Base-by-base conservation (phyloP, 768 basidiomycete species). In the Panus rudis region DNA sequence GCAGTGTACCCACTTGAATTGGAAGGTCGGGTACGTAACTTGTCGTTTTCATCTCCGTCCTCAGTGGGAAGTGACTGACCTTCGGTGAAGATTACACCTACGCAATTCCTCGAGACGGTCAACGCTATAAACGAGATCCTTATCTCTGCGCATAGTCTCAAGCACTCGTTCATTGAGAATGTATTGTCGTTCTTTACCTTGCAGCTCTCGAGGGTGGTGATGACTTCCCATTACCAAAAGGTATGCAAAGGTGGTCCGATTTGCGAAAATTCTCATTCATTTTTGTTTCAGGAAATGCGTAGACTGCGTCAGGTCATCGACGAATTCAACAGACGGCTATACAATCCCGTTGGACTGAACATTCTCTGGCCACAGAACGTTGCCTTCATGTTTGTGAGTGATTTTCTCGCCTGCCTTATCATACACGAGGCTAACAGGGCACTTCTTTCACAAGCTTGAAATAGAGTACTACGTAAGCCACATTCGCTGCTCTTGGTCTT, bases 361-460 rank as follows among this genome's bases (percentile, higher is more conserved):
- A 76, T 98, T 31, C 66, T 92, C 13, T 89, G 84, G 77, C 96
- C 96, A 2, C 68, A 78, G 35, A 73, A 76, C 55, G 83, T 86
- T 43, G 96, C 87, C 0, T 92, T 93, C 61, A 71, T 97, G 52
- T 99, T 86, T 65, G 94, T 97, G 60, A 64, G 93, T 84, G 37
- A 20, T 7, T 21, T 42, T 2, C 19, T 3, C 19, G 5, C 39
- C 35, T 35, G 40, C 30, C 13, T 4, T 25, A 31, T 12, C 27
- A 32, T 19, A 39, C 39, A 23, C 37, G 22, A 20, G 13, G 28
- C 2, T 39, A 11, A 4, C 21, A 27, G 1, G n/a, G 12, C 23
- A 26, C 30, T 16, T 35, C 11, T 14, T 20, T 41, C 11, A 11
- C 54, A 16, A 97, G 93, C 73, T 97, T 54, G 93, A 97, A 69